Evolutionary conservation across 2,329 filamentous ascomycete genomes (phyloP), one percentile per base, ranked within the genome.

Genomic region (Alternaria sp.): DNA sequence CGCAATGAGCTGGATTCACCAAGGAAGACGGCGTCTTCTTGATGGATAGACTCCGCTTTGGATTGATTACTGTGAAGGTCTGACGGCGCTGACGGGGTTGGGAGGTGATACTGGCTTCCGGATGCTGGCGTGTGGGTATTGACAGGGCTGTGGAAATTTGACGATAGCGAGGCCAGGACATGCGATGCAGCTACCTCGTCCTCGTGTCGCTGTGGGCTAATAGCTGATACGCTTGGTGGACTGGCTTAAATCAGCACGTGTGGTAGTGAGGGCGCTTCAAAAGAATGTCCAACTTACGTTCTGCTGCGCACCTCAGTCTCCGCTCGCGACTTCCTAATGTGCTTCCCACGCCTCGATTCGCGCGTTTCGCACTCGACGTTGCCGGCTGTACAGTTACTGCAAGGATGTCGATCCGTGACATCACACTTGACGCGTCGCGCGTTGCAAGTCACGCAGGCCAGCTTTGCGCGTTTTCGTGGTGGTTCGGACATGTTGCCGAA

Each of bases 1-100:
- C 81, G 80, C 40, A 84, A 74, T 1, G 82, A 81, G 49, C 77
- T 82, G 1, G 80, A 82, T 53, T 82, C 80, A 33, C 80, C 80
- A 5, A 83, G 77, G 49, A 82, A 82, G 11, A 72, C 70, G 4
- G 69, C 70, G 23, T 69, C 71, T 63, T 75, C 67, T 58, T 66
- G 63, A 62, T 61, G 64, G 14, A 48, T 46, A 34, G 53, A 67
- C 9, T 71, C 64, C 26, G 65, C 62, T 36, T 69, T 65, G 31
- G 33, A 23, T 31, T 57, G 31, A 3, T 36, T 51, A 28, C 58
- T 48, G 9, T 61, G 61, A 9, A 51, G 52, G 9, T 69, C 67
- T 11, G 54, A 53, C 10, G 44, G 50, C 2, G 60, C 45, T 29
- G 60, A 53, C 21, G 65, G 67, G 4, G 62, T 61, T 9, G 61